phyloP scores from a whole-genome alignment of 2,329 filamentous ascomycete genomes.

The Pseudogymnoascus sp. region DNA sequence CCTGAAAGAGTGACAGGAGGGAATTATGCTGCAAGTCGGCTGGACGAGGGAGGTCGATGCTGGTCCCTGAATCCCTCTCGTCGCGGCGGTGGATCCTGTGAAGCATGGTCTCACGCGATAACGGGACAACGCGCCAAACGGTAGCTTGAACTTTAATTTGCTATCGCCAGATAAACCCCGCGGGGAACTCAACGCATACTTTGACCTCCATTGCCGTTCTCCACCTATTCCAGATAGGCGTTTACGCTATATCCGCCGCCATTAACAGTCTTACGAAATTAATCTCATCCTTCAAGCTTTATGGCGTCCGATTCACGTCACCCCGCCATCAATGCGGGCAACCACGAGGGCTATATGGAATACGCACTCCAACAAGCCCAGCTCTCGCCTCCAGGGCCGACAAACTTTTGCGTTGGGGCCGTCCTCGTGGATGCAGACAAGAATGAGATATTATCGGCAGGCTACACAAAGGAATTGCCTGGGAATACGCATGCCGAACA shows the following conservation, averaged over 20 bases:
- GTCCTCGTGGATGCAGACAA: constrained; percentile 58
- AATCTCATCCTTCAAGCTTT: not conserved
- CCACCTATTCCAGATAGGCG: not conserved
- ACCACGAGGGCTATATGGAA: constrained; percentile 47
- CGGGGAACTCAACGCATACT: not conserved
- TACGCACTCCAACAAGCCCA: constrained; percentile 68
- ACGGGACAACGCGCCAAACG: not conserved
- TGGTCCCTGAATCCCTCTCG: not conserved
- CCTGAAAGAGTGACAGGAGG: not conserved
- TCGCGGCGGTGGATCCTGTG: not conserved
- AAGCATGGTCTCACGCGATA: not conserved
- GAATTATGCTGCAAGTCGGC: not conserved
- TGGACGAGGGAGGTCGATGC: not conserved
- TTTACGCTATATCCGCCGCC: not conserved
- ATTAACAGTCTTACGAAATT: not conserved
- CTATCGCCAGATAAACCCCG: not conserved
- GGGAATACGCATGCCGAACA: constrained; percentile 98
- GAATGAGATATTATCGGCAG: constrained; percentile 62
- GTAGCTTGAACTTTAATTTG: not conserved
- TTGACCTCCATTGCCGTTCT: not conserved
- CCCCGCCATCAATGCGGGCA: constrained; percentile 17
- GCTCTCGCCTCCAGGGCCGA: constrained; percentile 74
- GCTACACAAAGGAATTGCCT: constrained; percentile 81
- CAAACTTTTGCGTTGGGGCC: constrained; percentile 93
- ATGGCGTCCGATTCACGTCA: constrained; percentile 18